Evolutionary conservation across 495 filamentous ascomycete genomes (phyloP).

Genomic region (Aspergillus egyptiacus): DNA sequence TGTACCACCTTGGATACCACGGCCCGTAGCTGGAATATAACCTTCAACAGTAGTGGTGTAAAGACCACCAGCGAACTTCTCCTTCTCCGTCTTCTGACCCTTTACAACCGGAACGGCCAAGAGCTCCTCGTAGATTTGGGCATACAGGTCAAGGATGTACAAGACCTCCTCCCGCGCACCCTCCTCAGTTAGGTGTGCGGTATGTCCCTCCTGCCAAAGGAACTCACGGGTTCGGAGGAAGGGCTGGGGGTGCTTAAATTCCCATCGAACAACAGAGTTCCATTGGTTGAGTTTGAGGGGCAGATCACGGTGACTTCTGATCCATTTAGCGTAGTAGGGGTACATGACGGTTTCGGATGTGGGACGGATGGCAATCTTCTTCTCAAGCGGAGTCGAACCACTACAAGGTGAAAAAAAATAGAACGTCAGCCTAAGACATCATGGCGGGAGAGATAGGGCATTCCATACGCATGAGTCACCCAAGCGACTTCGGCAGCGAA

Average conservation of each 20-base stretch:
- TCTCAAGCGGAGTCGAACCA: constrained; percentile 85
- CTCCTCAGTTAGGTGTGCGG: constrained; percentile 78
- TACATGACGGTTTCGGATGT: constrained; percentile 96
- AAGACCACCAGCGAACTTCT: constrained; percentile 93
- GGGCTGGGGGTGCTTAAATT: constrained; percentile 95
- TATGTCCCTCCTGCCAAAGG: constrained; percentile 98
- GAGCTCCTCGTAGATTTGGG: constrained; percentile 82
- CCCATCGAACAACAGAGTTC: constrained; percentile 97
- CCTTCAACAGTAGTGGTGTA: constrained; percentile 91
- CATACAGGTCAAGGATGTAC: constrained; percentile 90
- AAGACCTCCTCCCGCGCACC: constrained; percentile 76
- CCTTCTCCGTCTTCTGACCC: constrained; percentile 80
- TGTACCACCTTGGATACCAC: constrained; percentile 94
- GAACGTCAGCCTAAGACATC: constrained; percentile 22
- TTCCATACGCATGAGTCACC: constrained; percentile 86
- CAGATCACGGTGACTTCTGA: constrained; percentile 86
- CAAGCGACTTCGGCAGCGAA: constrained; percentile 97
- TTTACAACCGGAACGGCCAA: constrained; percentile 91
- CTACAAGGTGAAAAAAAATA: constrained; percentile 12
- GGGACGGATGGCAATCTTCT: constrained; percentile 91
- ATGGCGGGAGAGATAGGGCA: constrained; percentile 5
- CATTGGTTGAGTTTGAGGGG: constrained; percentile 93
- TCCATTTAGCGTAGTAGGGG: constrained; percentile 94
- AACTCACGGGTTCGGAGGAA: constrained; percentile 93
- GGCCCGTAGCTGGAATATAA: constrained; percentile 86